Evolutionary conservation across 805 yeast genomes (phyloP).

Genomic region (Metschnikowia colocasiae): DNA sequence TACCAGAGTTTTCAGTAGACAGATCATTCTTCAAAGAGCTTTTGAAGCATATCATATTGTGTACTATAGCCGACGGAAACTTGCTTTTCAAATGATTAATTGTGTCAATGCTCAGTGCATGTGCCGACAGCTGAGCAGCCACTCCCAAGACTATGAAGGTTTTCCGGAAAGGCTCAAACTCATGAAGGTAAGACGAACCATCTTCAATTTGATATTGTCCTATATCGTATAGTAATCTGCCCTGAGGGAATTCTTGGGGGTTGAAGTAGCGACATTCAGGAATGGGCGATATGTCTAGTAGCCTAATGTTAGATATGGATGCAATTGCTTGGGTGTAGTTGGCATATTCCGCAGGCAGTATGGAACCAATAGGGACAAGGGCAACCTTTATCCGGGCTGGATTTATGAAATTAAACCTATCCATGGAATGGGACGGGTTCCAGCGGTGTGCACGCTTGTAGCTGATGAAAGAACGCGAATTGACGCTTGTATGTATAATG

Average conservation of each 20-base stretch:
- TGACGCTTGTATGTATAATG: not conserved
- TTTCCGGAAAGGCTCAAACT: constrained; percentile 86
- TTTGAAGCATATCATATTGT: constrained; percentile 53
- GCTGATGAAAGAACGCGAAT: constrained; percentile 2
- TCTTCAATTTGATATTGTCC: constrained; percentile 44
- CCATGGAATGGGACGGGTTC: constrained; percentile 9
- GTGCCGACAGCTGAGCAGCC: constrained; percentile 24
- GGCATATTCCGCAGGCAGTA: constrained; percentile 41
- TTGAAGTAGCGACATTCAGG: constrained; percentile 51
- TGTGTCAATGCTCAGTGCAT: constrained; percentile 5
- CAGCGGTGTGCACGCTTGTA: constrained; percentile 2
- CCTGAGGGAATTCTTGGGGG: constrained; percentile 83
- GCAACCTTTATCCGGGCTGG: constrained; percentile 67
- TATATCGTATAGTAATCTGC: constrained; percentile 62
- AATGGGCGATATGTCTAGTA: constrained; percentile 72
- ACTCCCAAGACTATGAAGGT: constrained; percentile 58
- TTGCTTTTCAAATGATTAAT: constrained; percentile 33
- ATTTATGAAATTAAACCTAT: constrained; percentile 46
- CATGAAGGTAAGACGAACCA: constrained; percentile 69
- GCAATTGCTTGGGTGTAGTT: constrained; percentile 43
- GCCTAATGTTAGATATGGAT: constrained; percentile 57
- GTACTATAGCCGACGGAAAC: constrained; percentile 54
- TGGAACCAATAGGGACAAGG: constrained; percentile 61
- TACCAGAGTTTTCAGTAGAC: not conserved
- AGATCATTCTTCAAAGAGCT: constrained; percentile 27